These are phyloP conservation scores for Debaryomyces hansenii DNA, from an alignment of 805 yeast genomes.

Conservation along the genomic window DNA sequence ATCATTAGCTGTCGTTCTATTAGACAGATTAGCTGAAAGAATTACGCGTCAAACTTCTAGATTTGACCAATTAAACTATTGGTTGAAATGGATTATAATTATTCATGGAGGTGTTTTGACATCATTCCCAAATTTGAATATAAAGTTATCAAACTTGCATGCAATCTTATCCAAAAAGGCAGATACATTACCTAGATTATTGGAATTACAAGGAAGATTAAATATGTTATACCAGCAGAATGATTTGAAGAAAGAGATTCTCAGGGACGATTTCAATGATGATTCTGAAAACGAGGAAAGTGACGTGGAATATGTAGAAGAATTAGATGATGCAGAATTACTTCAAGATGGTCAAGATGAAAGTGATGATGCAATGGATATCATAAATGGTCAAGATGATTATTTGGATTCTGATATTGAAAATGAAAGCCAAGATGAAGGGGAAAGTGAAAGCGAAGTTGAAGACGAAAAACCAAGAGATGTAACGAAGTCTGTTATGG, in stretches of 20 bases:
- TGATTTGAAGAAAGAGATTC: conserved; percentile 41
- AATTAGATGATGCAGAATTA: conserved; percentile 50
- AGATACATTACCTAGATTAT: conserved; percentile 46
- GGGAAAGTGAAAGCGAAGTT: conserved; percentile 3
- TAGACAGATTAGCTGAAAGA: conserved; percentile 54
- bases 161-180: conserved; percentile 50
- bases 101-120: conserved; percentile 50
- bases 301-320: conserved; percentile 73
- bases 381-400: conserved; percentile 13
- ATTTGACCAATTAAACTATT: conserved; percentile 49
- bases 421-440: conserved; percentile 3
- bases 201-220: conserved; percentile 52
- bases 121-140: conserved; percentile 40
- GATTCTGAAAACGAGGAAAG: conserved; percentile 35
- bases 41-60: conserved; percentile 51
- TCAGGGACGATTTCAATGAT: conserved; percentile 24
- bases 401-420: conserved; percentile 11
- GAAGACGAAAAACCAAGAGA: conserved; percentile 8
- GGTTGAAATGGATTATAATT: conserved; percentile 58
- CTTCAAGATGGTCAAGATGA: conserved; percentile 20
- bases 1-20: conserved; percentile 47
- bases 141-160: conserved; percentile 42
- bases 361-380: conserved; percentile 20
- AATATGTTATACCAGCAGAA: conserved; percentile 46
- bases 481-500: conserved; percentile 9